A percentile compares a stretch with the other conserved stretches of the same genome.
phyloP scores from a whole-genome alignment of 1,284 basidiomycete genomes.

The Fomitopsis palustris region DNA sequence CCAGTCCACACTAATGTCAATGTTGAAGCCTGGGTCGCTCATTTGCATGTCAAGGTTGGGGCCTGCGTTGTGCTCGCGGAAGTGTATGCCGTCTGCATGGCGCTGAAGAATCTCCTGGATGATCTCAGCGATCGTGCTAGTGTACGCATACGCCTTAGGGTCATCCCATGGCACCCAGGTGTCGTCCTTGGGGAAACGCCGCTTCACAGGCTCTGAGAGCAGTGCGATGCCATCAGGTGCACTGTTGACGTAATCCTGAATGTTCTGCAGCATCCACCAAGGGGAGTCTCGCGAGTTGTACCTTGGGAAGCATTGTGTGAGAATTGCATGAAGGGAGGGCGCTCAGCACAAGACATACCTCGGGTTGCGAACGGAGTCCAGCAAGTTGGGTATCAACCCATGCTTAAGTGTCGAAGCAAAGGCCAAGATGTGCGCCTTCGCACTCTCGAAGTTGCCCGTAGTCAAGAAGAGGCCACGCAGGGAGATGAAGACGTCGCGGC shows the following conservation, averaged over 20 bases:
- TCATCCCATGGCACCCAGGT: constrained; percentile 94
- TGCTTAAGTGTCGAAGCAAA: constrained; percentile 87
- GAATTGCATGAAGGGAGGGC: background rate
- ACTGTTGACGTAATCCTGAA: constrained; percentile 88
- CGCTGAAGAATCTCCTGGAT: constrained; percentile 96
- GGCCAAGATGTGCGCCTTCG: constrained; percentile 84
- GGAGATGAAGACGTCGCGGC: constrained; percentile 95
- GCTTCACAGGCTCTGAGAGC: constrained; percentile 78
- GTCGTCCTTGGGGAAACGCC: constrained; percentile 92
- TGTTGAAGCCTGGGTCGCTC: constrained; percentile 90
- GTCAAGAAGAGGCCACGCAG: constrained; percentile 89
- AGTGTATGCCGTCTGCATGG: constrained; percentile 89
- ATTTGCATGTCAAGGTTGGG: constrained; percentile 96
- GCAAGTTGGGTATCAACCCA: constrained; percentile 88
- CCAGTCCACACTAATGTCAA: constrained; percentile 94
- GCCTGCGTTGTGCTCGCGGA: constrained; percentile 96
- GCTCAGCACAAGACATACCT: constrained; percentile 44
- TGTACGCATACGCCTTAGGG: constrained; percentile 75
- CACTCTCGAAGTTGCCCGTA: constrained; percentile 85
- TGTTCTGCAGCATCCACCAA: constrained; percentile 99
- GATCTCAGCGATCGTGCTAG: constrained; percentile 85
- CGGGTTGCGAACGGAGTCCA: constrained; percentile 84
- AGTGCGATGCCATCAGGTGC: constrained; percentile 85
- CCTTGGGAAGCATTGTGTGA: constrained; percentile 30
- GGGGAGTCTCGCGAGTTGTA: constrained; percentile 92